Evolutionary conservation across 1,139 yeast species (phyloP).

Genomic region (Magnusiomyces fungicola): DNA sequence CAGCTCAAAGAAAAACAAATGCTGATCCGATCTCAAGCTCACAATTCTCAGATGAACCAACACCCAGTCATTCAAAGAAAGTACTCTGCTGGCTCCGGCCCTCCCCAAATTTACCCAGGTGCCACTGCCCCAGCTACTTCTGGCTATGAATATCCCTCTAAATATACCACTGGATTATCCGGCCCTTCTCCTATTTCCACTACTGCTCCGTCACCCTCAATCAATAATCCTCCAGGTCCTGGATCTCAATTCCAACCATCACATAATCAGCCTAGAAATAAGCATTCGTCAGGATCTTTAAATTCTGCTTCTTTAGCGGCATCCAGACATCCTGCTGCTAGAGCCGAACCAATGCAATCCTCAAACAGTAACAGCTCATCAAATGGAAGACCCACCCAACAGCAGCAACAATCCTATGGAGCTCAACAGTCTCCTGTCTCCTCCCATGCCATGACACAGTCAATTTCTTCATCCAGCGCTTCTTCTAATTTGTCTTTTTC

Average conservation of each 20-base stretch:
- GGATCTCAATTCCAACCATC: conserved; percentile 5
- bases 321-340: no score
- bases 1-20: conserved; percentile 73
- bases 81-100: conserved; percentile 2
- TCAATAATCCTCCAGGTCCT: conserved; percentile 1
- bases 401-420: conserved; percentile 13
- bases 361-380: neutral
- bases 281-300: neutral
- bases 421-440: conserved; percentile 9
- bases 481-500: neutral
- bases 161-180: conserved; percentile 9
- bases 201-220: no score
- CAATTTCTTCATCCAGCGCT: neutral
- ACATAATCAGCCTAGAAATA: neutral
- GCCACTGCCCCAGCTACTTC: conserved; percentile 33
- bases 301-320: no score
- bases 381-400: conserved; percentile 7
- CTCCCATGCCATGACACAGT: conserved; percentile 1
- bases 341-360: neutral
- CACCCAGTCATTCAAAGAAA: conserved; percentile 1
- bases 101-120: conserved; percentile 6
- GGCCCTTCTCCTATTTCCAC: no score
- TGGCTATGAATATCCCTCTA: conserved; percentile 6
- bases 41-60: neutral
- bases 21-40: conserved; percentile 15